Evolutionary conservation across 345 rosid genomes (phyloP), one percentile per base, ranked within the genome.

Genomic region (Acer campestre): DNA sequence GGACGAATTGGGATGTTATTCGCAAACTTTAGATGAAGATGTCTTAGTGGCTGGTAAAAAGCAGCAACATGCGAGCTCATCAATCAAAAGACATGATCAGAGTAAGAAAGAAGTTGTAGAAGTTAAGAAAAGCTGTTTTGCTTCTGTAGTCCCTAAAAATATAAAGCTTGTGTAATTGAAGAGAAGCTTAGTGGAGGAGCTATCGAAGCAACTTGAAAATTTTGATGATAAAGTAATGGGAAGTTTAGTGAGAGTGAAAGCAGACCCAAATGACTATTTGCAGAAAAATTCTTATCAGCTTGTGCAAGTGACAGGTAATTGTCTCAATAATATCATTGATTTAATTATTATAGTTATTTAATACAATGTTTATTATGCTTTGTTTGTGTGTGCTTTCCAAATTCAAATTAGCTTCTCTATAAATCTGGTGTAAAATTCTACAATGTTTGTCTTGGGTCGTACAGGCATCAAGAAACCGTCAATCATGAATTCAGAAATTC

Each of bases 231-330:
- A 87, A 79, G 71, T 89, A 35, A 73, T 82, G 0, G 90, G 92
- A 80, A 87, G 91, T 78, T 88, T 91, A 29, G 91, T 91, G 55
- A 88, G 90, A 75, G 82, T 86, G 59, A 86, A 81, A 80, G 68
- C 84, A 20, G 83, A 86, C 77, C 89, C 89, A 1, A 70, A 82
- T 59, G 88, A 81, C 68, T 81, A 75, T 80, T 35, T 80, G 23
- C 88, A 75, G 79, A 90, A 71, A 73, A 82, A 85, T 70, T 69
- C 86, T 70, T 76, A 84, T 77, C 86, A 83, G 75, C 89, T 89
- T 38, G 78, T 85, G 72, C 86, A 80, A 84, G 90, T 89, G 23
- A 85, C 76, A 79, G 94, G 94, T 91, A 83, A 69, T 81, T 66
- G 38, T 74, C 55, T 58, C 29, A 10, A 12, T 10, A 16, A 31